Evolutionary conservation across 805 yeast species (phyloP).

Genomic region (Kazachstania taianensis): DNA sequence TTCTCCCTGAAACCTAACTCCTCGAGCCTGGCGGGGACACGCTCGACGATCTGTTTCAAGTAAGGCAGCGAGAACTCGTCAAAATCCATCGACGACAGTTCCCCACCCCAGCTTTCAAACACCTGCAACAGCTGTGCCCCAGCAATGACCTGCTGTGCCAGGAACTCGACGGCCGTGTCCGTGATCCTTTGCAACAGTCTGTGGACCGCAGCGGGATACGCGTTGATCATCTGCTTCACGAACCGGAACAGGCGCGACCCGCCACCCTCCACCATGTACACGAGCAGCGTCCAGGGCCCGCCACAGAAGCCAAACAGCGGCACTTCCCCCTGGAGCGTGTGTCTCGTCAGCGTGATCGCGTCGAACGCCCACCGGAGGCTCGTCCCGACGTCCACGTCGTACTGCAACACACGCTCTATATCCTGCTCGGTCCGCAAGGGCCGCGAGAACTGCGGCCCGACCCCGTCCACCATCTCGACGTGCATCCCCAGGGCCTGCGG

Average conservation of each 20-base stretch:
- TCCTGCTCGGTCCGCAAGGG: constrained; percentile 75
- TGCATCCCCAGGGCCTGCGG: constrained; percentile 98
- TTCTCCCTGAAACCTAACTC: constrained; percentile 62
- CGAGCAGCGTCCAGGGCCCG: constrained; percentile 95
- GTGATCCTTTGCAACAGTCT: constrained; percentile 65
- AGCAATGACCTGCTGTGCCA: constrained; percentile 90
- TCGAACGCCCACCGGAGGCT: constrained; percentile 91
- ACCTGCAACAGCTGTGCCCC: constrained; percentile 98
- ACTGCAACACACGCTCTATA: constrained; percentile 41
- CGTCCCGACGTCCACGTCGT: constrained; percentile 60
- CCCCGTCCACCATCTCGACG: constrained; percentile 87
- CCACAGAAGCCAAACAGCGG: constrained; percentile 95
- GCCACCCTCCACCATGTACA: constrained; percentile 96
- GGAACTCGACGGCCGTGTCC: constrained; percentile 81
- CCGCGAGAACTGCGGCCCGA: constrained; percentile 85
- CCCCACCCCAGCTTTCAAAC: constrained; percentile 98
- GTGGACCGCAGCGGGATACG: constrained; percentile 63
- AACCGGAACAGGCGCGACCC: constrained; percentile 85
- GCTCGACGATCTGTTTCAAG: constrained; percentile 60
- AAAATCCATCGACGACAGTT: constrained; percentile 83
- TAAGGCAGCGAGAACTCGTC: constrained; percentile 84
- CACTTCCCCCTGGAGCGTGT: constrained; percentile 76
- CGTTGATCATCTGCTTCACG: constrained; percentile 87
- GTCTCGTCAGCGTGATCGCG: constrained; percentile 86
- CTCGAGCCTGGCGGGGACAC: constrained; percentile 55